Base-by-base conservation (phyloP, 2,329 filamentous ascomycete species). In the Pseudopyricularia cyperi region DNA sequence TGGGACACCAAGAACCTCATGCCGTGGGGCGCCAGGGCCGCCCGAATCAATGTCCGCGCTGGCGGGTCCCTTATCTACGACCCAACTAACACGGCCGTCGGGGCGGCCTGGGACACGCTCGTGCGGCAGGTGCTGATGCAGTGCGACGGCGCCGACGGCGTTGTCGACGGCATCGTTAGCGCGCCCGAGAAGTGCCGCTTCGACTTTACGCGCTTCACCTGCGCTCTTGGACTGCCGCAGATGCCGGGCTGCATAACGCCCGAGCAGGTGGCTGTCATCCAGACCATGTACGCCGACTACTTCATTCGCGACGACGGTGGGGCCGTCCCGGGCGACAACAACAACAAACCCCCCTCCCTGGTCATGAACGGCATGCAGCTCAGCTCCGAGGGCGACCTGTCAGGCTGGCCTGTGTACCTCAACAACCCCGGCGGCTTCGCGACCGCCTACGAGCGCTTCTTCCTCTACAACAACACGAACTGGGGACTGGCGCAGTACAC, bases 1-100 rank as follows among this genome's bases (percentile, higher is more conserved):
- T 77, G 74, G 73, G 76, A 72, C 65, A 74, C 68, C 1, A 68
- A 62, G 39, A 71, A 75, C 57, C 56, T 79, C 61, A 66, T 67
- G 50, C 63, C 61, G 2, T 70, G 63, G 62, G 69, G 68, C 15
- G 64, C 71, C 24, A 68, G 69, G 57, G 60, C 73, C 3, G 73
- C 67, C 14, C 64, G 66, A 8, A 73, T 69, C 60, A 78, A 78
- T 58, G 65, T 74, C 48, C n/a, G 32, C n/a, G 72, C 73, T 0
- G 64, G 62, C n/a, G 67, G 67, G 4, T 65, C 68, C 0, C 71
- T 75, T 30, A 70, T 78, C 46, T 61, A 66, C 1, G 54, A 65
- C 24, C 48, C 59, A 6, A 54, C 71, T 15, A 78, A 77, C 65
- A 54, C 65, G 0, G 56, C 67, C 0, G 68, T 81, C 12, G 67